Conservation (phyloP, 805 yeast species). For the Dipodascopsis uninucleata region DNA sequence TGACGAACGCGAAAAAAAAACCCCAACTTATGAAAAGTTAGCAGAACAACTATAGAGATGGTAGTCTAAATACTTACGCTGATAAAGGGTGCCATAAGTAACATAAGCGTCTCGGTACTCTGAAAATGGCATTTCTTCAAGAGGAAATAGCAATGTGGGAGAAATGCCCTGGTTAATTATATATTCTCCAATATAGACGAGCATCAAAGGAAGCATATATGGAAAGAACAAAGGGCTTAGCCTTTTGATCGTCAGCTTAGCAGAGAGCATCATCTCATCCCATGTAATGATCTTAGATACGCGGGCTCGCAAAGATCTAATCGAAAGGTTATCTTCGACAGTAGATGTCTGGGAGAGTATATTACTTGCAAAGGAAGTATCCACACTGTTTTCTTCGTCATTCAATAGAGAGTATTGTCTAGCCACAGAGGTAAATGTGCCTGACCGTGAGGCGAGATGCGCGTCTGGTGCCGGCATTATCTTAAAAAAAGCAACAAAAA, state of each 20-base stretch:
- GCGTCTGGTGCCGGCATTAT: conserved; percentile 35
- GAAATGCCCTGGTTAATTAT: conserved; percentile 87
- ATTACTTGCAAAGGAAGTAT: no score
- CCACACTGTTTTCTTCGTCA: conserved; percentile 1
- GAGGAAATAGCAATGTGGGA: conserved; percentile 79
- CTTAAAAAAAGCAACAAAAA: conserved; percentile 32
- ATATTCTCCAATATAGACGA: conserved; percentile 85
- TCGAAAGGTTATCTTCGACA: conserved; percentile 4
- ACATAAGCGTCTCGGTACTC: conserved; percentile 84
- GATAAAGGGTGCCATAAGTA: conserved; percentile 84
- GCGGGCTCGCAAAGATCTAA: conserved; percentile 9
- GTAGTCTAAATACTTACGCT: conserved; percentile 38
- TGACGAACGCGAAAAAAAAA: conserved; percentile 84
- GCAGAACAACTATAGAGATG: neutral
- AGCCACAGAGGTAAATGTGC: conserved; percentile 7
- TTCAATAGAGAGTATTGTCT: conserved; percentile 6
- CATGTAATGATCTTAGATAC: conserved; percentile 5
- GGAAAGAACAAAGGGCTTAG: conserved; percentile 36
- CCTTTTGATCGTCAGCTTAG: conserved; percentile 28
- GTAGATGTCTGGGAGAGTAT: neutral
- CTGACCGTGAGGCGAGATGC: conserved; percentile 17
- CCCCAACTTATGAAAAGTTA: conserved; percentile 53
- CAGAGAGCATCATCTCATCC: conserved; percentile 11
- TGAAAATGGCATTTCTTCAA: conserved; percentile 64
- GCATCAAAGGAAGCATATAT: conserved; percentile 76